These are phyloP conservation scores for Strigomonas galati DNA, from an alignment of 208 protist genomes.

Conservation along the genomic window DNA sequence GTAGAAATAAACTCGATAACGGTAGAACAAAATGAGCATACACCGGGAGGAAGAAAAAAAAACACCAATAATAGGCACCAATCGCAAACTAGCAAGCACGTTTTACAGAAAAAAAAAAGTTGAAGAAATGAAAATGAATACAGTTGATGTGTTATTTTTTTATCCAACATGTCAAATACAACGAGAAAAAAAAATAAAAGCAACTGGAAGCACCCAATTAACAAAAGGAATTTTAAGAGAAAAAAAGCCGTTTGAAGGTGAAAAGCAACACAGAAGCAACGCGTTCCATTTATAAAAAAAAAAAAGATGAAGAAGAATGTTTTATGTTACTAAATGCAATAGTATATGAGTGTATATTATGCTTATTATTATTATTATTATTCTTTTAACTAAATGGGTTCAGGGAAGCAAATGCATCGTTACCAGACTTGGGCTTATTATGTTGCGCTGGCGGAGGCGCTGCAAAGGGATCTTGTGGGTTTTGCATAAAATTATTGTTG, in stretches of 20 bases:
- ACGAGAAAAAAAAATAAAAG: neutral
- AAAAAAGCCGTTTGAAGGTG: too few relatives aligned
- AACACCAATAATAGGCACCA: neutral
- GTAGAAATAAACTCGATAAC: neutral
- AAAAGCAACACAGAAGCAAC: too few relatives aligned
- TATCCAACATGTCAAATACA: neutral
- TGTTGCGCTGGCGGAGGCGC: neutral
- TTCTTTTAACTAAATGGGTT: conserved; percentile 28
- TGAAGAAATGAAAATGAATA: neutral
- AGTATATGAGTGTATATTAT: too few relatives aligned
- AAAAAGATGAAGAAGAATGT: conserved; percentile 1
- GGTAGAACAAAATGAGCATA: neutral
- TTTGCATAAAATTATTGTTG: conserved; percentile 13
- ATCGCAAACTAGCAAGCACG: neutral
- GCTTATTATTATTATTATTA: conserved; percentile 6
- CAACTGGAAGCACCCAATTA: neutral
- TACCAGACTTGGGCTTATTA: neutral
- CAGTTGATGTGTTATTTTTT: neutral
- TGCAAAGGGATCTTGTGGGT: too few relatives aligned
- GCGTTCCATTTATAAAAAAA: neutral
- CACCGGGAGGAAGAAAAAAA: conserved; percentile 2
- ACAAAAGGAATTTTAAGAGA: neutral
- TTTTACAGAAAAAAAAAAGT: neutral
- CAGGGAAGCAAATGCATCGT: conserved; percentile 29
- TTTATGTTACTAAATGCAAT: neutral